Evolutionary conservation across 805 yeast species (phyloP), one percentile per base, ranked within the genome.

Genomic region (Zygosaccharomyces kombuchaensis): DNA sequence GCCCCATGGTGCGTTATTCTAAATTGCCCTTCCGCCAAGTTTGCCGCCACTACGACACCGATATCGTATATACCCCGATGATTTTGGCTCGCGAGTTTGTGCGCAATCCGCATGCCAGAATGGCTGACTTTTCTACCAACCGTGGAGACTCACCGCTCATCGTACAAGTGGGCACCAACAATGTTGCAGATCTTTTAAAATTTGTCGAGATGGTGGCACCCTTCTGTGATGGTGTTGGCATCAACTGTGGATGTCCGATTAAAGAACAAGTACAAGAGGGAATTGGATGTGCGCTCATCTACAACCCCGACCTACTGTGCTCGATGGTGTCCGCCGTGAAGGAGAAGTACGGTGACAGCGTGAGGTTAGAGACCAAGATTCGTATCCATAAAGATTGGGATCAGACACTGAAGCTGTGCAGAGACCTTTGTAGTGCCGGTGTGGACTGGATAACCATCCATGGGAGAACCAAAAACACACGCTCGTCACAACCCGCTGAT

Each of bases 161-260:
- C 14, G 90, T 89, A 0, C 99, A 93, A 68, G 86, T 91, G 13
- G 99, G 98, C 3, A 83, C 84, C 9, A 87, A 87, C 58, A 90
- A 88, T 61, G 85, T 82, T 3, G 77, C 80, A 9, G 98, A 93
- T 65, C 68, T 93, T 43, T 62, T 86, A 19, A 75, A 91, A 48
- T 88, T 91, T 60, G 88, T 87, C 3, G 88, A 85, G 43, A 81
- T 93, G 89, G 80, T 90, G n/a, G 78, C 78, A 47, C 96, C 96
- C 0, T 87, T 80, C 60, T 90, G 87, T 38, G 97, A 91, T 66
- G 99, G 95, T 0, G 81, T 93, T 34, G 97, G 98, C 0, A 74
- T 93, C 47, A 93, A 93, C 70, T 93, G 98, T 66, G 99, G 99
- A 0, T 93, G 99, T 68, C 99, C 99, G 1, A 89, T 93, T 42